Base-by-base conservation (phyloP, 2,329 filamentous ascomycete genomes). In the Fonsecaea erecta region DNA sequence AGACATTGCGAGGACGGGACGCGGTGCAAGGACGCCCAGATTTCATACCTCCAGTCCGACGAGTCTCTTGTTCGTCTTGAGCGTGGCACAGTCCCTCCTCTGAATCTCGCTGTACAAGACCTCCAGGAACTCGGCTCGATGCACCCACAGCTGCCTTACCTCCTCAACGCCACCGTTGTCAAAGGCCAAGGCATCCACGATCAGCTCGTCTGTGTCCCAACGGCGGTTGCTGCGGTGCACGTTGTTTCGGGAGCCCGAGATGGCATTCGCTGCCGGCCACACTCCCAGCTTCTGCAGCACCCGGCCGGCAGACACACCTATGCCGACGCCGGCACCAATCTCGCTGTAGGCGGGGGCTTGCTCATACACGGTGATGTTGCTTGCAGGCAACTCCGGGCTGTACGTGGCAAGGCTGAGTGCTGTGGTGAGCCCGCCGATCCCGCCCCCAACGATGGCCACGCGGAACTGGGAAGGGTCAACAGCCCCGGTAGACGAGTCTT, bases 201-300 rank as follows among this genome's bases (percentile, higher is more conserved):
- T 60, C 32, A 60, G 21, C n/a, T 60, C 57, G 34, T 60, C 57
- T 12, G 57, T 60, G 57, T 60, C 57, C 57, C 57, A 60, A 11
- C 57, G 57, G 8, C 34, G 57, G 21, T 60, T 60, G 43, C 57
- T 60, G n/a, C 57, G 43, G 21, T 60, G 57, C n/a, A 60, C 57
- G 14, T 28, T 26, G n/a, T 46, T 60, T 30, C 57, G 57, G n/a
- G 52, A 37, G 16, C 57, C 57, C 2, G 57, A 60, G 57, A 60
- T 40, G n/a, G 43, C 46, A 40, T 60, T 43, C 12, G 51, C 46
- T 6, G 57, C 57, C 7, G 34, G 28, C 18, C 32, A 60, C 14
- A 60, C 57, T 3, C 57, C 57, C 26, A 60, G 57, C 24, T 60
- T 60, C 46, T 60, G n/a, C 4, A 60, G 30, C 32, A 60, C 57